These are phyloP conservation scores for Dictyostelium citrinum DNA, from an alignment of 78 protist species.

Conservation along the genomic window DNA sequence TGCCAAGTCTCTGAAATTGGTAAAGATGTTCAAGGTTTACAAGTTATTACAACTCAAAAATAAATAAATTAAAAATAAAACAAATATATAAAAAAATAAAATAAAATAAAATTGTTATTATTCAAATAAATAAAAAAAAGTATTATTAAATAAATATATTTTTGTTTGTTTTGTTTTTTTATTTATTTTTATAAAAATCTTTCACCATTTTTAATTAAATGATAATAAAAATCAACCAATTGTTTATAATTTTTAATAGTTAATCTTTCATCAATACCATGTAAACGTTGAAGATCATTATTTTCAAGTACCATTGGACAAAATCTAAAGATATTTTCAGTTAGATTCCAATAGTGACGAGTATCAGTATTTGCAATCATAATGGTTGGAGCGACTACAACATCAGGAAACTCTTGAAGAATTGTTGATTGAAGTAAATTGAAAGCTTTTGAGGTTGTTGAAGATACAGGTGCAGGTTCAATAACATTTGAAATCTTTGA, in stretches of 20 bases:
- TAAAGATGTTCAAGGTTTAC: slow-evolving; percentile 57
- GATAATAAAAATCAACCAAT: slow-evolving; percentile 65
- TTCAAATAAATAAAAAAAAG: not conserved
- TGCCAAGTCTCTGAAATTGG: slow-evolving; percentile 83
- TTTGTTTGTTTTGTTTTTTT: not conserved
- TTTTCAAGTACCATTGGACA: slow-evolving; percentile 30
- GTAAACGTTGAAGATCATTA: slow-evolving; percentile 42
- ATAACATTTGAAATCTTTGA: not conserved
- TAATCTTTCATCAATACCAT: slow-evolving; percentile 70
- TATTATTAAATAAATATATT: not conserved
- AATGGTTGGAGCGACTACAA: slow-evolving; percentile 45
- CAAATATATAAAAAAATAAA: not conserved
- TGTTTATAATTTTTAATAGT: slow-evolving; percentile 52
- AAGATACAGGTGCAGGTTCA: slow-evolving; percentile 58
- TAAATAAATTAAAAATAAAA: not conserved
- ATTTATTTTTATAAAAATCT: not conserved
- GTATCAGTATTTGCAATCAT: slow-evolving; percentile 73
- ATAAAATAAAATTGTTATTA: too few relatives aligned
- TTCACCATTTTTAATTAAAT: slow-evolving; percentile 67
- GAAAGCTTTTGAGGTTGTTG: slow-evolving; percentile 23
- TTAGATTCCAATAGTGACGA: slow-evolving; percentile 43
- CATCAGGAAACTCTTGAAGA: slow-evolving; percentile 69
- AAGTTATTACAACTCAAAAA: slow-evolving; percentile 16
- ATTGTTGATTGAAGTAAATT: slow-evolving; percentile 44
- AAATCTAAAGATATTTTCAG: slow-evolving; percentile 55